Percentiles rank a stretch among this genome's conserved stretches.
Conservation (phyloP, 225 moss, liverwort and hornwort species). For the Pseudoscleropodium purum region DNA sequence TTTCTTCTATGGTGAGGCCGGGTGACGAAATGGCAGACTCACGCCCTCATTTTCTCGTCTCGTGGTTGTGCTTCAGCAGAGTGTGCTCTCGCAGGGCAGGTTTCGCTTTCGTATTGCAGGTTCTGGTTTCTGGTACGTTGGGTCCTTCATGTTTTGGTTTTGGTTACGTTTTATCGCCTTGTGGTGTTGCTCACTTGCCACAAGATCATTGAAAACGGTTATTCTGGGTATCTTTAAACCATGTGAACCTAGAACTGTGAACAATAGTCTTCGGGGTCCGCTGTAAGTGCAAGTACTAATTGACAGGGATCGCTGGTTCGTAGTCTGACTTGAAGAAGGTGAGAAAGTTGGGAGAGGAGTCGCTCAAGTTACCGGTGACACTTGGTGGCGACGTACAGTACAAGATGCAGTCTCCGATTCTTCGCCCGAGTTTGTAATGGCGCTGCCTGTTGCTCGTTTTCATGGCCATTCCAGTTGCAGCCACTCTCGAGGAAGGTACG, state of each 20-base stretch:
- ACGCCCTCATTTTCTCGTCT: background rate
- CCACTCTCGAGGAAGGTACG: background rate
- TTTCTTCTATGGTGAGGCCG: background rate
- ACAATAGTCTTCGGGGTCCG: background rate
- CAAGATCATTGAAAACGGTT: too few relatives aligned
- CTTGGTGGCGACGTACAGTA: background rate
- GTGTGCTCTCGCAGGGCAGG: background rate
- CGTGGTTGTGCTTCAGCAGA: background rate
- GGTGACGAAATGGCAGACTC: background rate
- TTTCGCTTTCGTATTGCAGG: background rate
- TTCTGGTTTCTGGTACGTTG: too few relatives aligned
- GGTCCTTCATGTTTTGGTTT: too few relatives aligned
- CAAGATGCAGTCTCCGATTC: background rate
- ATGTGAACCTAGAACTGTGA: background rate
- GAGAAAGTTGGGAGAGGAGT: background rate
- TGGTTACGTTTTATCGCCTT: background rate
- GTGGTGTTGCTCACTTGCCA: background rate
- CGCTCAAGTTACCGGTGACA: too few relatives aligned
- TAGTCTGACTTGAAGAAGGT: background rate
- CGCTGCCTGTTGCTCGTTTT: background rate
- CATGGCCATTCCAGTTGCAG: background rate
- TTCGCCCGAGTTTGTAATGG: background rate
- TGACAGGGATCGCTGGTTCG: background rate
- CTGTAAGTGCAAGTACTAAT: background rate
- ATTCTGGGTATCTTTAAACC: too few relatives aligned